A percentile compares a stretch with the other conserved stretches of the same genome.
Conservation (phyloP, 768 basidiomycete genomes). For the Xerocomellus dryophilus region DNA sequence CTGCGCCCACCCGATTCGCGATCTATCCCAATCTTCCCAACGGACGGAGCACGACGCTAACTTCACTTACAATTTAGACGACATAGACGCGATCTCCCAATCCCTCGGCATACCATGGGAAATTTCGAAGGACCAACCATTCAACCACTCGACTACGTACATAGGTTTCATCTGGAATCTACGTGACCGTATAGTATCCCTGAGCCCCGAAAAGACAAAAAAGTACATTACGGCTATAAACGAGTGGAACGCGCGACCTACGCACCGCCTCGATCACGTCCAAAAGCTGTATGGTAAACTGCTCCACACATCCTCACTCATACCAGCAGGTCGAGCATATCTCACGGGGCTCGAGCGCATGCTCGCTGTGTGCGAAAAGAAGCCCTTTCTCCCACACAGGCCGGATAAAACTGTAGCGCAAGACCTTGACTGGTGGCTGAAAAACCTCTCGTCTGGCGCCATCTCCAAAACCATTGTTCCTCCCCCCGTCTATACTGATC, state of each 20-base stretch:
- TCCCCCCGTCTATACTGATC: background rate
- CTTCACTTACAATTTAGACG: background rate
- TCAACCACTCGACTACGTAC: background rate
- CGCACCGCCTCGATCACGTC: background rate
- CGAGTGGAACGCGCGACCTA: no score
- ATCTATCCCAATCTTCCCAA: background rate
- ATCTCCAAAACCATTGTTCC: constrained; percentile 5
- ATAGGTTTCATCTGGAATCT: background rate
- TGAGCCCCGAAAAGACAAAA: background rate
- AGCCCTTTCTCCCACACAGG: constrained; percentile 33
- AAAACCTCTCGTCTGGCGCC: background rate
- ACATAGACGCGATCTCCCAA: background rate
- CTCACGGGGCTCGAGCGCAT: constrained; percentile 41
- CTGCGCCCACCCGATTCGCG: background rate
- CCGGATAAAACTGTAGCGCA: background rate
- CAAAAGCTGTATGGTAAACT: constrained; percentile 5
- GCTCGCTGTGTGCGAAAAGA: constrained; percentile 25
- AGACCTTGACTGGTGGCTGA: background rate
- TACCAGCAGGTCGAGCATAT: constrained; percentile 36
- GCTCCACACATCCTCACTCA: constrained; percentile 16
- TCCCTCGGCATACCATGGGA: background rate
- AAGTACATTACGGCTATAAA: background rate
- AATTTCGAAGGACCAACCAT: background rate
- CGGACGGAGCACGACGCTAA: accelerated
- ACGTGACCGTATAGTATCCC: background rate